Evolutionary conservation across 805 yeast species (phyloP).

Genomic region (Wickerhamiella shivajii): DNA sequence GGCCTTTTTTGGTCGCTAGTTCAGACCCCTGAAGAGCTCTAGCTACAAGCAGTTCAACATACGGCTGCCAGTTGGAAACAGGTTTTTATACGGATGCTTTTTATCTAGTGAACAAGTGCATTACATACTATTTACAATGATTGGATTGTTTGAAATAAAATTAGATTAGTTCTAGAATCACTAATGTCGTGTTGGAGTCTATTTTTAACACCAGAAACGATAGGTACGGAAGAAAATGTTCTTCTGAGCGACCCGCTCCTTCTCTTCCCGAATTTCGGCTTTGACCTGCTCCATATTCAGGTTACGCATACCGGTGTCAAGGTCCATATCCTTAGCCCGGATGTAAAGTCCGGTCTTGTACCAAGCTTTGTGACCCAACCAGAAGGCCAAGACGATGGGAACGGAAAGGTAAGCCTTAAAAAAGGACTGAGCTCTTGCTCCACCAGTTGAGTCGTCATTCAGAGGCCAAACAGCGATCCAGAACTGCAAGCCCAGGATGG

Average conservation of each 20-base stretch:
- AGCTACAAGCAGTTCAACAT: too few species aligned
- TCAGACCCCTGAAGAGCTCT: slow-evolving; percentile 8
- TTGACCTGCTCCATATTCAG: slow-evolving; percentile 38
- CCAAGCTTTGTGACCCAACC: slow-evolving; percentile 38
- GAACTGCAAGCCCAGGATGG: slow-evolving; percentile 48
- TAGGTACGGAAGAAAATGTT: slow-evolving; percentile 39
- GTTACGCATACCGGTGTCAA: slow-evolving; percentile 49
- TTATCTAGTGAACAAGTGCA: too few species aligned
- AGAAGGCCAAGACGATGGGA: slow-evolving; percentile 30
- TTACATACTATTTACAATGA: too few species aligned
- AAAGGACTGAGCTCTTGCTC: slow-evolving; percentile 29
- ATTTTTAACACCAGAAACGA: slow-evolving; percentile 44
- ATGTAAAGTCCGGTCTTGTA: slow-evolving; percentile 27
- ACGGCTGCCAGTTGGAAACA: too few species aligned
- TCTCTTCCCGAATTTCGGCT: slow-evolving; percentile 43
- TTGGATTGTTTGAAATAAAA: too few species aligned
- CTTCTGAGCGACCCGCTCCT: slow-evolving; percentile 27
- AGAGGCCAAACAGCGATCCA: slow-evolving; percentile 50
- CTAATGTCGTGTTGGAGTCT: too few species aligned
- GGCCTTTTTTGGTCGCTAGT: slow-evolving; percentile 17
- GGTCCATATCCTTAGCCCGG: slow-evolving; percentile 38
- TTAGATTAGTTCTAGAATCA: too few species aligned
- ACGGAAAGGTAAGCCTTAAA: slow-evolving; percentile 42
- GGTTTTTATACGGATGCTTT: too few species aligned
- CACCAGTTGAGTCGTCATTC: slow-evolving; percentile 19